Evolutionary conservation across 352 stramenopile species (phyloP), one percentile per base, ranked within the genome.

Genomic region (Phytophthora fragariae): DNA sequence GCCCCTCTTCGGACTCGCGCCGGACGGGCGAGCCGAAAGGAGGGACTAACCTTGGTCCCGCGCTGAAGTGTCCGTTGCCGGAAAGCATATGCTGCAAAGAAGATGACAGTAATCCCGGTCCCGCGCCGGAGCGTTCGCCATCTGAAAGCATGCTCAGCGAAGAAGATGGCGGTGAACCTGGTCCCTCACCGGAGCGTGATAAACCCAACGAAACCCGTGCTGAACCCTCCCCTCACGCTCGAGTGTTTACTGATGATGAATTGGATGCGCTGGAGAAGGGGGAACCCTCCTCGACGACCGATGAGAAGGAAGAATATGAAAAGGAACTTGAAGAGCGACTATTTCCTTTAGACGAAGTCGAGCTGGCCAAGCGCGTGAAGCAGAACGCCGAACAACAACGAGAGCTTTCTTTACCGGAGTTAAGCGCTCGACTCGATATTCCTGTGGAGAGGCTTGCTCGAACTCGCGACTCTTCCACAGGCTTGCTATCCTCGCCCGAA

Each of bases 301-400:
- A 47, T 0, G 41, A 65, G 19, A 29, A 33, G 5, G 37, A 56
- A 5, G 58, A 65, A 8, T 65, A 47, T n/a, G 24, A 65, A 0
- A 65, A 65, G 27, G 44, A 65, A 19, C 58, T 55, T 11, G 58
- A 65, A 46, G 58, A 46, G 24, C 24, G 58, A n/a, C 15, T 65
- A 11, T 47, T 31, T 10, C 29, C 41, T 29, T 29, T 65, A 0
- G 44, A 56, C 12, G 49, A 67, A n/a, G 49, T 67, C 8, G 60
- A 59, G 5, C 31, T 58, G 21, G 17, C 5, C 5, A 49, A 19
- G 41, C 41, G 41, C 0, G 0, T 19, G 21, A 41, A 17, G 14
- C 10, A 58, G 33, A 67, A 67, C 19, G 44, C 39, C 15, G 44
- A 41, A 11, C 5, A 29, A n/a, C 54, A 58, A n/a, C 17, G 21